Evolutionary conservation across 2,329 filamentous ascomycete species (phyloP).

Genomic region (Mycosphaerella sp.): DNA sequence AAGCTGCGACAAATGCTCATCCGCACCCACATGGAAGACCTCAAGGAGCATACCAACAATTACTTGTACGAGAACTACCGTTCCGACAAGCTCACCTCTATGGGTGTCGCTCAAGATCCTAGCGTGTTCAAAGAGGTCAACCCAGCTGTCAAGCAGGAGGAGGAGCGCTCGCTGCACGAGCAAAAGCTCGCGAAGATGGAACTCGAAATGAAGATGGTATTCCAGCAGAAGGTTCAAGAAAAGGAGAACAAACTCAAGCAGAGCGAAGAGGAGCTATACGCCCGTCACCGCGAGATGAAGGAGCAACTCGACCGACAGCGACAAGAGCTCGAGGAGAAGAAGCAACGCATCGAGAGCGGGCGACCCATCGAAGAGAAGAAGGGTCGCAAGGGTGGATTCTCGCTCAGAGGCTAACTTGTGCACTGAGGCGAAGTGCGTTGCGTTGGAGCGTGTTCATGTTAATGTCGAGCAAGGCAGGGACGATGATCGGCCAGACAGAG

Average conservation of each 20-base stretch:
- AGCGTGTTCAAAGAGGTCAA: conserved; percentile 99
- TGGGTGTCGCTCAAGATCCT: conserved; percentile 97
- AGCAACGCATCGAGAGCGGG: conserved; percentile 87
- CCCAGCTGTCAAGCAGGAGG: conserved; percentile 98
- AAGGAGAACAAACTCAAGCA: conserved; percentile 99
- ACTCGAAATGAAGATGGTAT: conserved; percentile 99
- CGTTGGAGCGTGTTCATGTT: conserved; percentile 21
- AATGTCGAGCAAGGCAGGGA: conserved; percentile 11
- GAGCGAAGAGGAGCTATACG: conserved; percentile 97
- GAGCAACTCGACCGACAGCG: conserved; percentile 96
- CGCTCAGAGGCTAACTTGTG: conserved; percentile 57
- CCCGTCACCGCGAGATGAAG: conserved; percentile 99
- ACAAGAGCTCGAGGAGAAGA: conserved; percentile 96
- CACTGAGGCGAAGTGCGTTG: conserved; percentile 6
- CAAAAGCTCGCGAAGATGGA: conserved; percentile 99
- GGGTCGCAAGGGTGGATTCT: conserved; percentile 96
- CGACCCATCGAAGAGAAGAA: conserved; percentile 94
- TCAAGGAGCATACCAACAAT: conserved; percentile 99
- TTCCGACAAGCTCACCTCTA: conserved; percentile 96
- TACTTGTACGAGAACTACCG: conserved; percentile 98
- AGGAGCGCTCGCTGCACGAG: conserved; percentile 95
- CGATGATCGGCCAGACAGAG: conserved; percentile 1
- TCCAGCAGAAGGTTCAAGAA: conserved; percentile 99
- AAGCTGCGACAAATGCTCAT: conserved; percentile 99
- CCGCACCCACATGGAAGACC: conserved; percentile 99